Evolutionary conservation across 352 stramenopile species (phyloP), one percentile per base, ranked within the genome.

Genomic region (Phytophthora pisi): DNA sequence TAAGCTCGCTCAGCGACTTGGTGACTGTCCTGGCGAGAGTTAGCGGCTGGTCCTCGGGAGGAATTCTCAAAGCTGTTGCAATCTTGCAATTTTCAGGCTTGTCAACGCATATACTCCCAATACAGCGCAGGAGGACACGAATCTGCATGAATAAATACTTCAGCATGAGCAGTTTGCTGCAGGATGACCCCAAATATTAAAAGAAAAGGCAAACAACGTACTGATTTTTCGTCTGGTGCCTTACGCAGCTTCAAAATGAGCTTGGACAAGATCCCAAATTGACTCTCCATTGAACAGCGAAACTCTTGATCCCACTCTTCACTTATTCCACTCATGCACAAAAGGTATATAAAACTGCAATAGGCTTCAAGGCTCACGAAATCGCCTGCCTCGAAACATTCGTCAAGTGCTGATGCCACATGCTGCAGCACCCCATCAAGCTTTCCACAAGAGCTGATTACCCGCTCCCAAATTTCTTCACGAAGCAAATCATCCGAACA

Each of bases 301-400:
- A 68, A 64, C 13, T 46, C 46, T 9, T 31, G 15, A 15, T 72
- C 65, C 20, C 67, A 30, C 6, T 43, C 16, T 15, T 47, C 45
- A 42, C 54, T 26, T 9, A 60, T 23, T 1, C 47, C 38, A 34
- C 51, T 68, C 11, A 54, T 47, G n/a, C 58, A 64, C 7, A 68
- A 36, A 9, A 38, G 36, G 38, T 64, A 55, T n/a, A 72, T 18
- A 64, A 72, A 72, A 5, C 31, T 42, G 24, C 65, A 72, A 38
- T 72, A 72, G 9, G 57, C 47, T 45, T 59, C 45, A 24, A 72
- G 15, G 34, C 54, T 36, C 10, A 11, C 16, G 24, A 2, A 38
- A 40, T 57, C 34, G 2, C 11, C 43, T 20, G 45, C 23, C 7
- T 62, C 43, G n/a, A 66, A 57, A 18, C 42, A 43, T 4, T 20